Evolutionary conservation across 495 filamentous ascomycete species (phyloP).

Genomic region (Podospora pseudopauciseta): DNA sequence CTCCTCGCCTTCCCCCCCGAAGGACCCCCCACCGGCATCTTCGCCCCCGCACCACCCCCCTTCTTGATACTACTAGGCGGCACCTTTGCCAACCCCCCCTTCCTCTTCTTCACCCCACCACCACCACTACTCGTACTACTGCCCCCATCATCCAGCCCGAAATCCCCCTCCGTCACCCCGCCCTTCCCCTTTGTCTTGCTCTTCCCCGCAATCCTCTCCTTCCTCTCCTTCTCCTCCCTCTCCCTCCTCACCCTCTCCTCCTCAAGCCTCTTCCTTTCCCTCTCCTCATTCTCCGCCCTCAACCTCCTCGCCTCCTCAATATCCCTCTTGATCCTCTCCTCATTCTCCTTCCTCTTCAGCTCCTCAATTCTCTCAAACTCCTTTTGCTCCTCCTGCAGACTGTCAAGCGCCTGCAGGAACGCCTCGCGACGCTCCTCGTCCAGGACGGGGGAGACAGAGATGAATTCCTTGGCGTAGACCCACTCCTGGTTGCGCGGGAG

Average conservation of each 20-base stretch:
- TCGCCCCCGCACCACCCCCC: background rate
- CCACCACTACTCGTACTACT: background rate
- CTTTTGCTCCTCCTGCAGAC: conserved; percentile 68
- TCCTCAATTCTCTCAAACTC: conserved; percentile 60
- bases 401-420: conserved; percentile 68
- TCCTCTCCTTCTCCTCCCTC: conserved; percentile 24
- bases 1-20: conserved; percentile 26
- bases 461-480: conserved; percentile 90
- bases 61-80: background rate
- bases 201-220: conserved; percentile 13
- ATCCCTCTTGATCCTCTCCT: conserved; percentile 55
- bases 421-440: conserved; percentile 89
- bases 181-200: conserved; percentile 11
- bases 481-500: conserved; percentile 87
- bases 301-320: conserved; percentile 56
- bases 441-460: conserved; percentile 73
- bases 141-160: background rate
- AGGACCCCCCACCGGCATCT: background rate
- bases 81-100: background rate
- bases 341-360: conserved; percentile 59
- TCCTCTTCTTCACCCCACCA: conserved; percentile 18
- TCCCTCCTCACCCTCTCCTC: conserved; percentile 43
- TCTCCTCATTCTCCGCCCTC: conserved; percentile 52
- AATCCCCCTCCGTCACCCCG: conserved; percentile 13
- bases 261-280: conserved; percentile 44